Conservation (phyloP, 495 filamentous ascomycete species). For the Talaromyces wortmannii region DNA sequence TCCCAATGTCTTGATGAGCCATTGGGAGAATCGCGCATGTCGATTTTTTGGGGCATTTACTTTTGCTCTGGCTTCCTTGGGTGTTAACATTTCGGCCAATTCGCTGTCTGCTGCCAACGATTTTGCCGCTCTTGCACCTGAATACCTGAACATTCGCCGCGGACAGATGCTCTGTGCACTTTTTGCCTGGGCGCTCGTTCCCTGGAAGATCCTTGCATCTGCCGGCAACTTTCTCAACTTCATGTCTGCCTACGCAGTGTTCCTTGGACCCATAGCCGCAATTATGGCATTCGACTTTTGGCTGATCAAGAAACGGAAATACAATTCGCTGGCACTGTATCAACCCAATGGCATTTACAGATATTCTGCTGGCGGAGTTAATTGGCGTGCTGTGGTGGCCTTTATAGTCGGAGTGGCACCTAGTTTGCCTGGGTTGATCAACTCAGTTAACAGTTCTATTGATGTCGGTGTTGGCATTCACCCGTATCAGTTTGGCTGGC, state of each 20-base stretch:
- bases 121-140: constrained; percentile 50
- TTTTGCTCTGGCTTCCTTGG: constrained; percentile 38
- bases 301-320: constrained; percentile 52
- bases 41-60: constrained; percentile 44
- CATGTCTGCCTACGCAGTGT: constrained; percentile 59
- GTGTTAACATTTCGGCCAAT: constrained; percentile 59
- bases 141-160: constrained; percentile 54
- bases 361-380: constrained; percentile 51
- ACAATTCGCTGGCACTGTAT: constrained; percentile 50
- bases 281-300: constrained; percentile 65
- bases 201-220: constrained; percentile 57
- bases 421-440: constrained; percentile 51
- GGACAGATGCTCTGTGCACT: constrained; percentile 56
- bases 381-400: constrained; percentile 59
- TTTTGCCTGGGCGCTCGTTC: constrained; percentile 53
- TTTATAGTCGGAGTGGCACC: constrained; percentile 59
- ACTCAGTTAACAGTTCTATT: constrained; percentile 38
- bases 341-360: constrained; percentile 36
- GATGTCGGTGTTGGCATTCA: constrained; percentile 38
- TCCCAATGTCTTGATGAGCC: constrained; percentile 32
- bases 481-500: constrained; percentile 51
- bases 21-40: constrained; percentile 43
- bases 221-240: constrained; percentile 53
- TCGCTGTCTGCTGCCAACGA: constrained; percentile 60
- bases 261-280: constrained; percentile 62